phyloP scores from a whole-genome alignment of 768 basidiomycete genomes.

The Hemileccinum impolitum region DNA sequence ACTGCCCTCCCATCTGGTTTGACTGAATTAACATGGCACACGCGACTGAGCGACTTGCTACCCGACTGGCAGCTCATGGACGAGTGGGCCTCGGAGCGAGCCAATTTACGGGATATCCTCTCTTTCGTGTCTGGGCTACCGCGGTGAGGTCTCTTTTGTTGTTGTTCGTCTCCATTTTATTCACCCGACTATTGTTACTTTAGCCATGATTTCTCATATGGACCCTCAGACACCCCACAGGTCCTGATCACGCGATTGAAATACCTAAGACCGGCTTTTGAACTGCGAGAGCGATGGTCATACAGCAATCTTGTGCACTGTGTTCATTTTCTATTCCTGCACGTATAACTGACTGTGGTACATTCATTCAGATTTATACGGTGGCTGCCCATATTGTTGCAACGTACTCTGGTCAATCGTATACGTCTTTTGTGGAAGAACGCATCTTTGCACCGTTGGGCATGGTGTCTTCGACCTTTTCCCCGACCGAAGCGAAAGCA shows the following conservation, averaged over 20 bases:
- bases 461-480: constrained; percentile 42
- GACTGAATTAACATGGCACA: constrained; percentile 34
- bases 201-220: constrained; percentile 36
- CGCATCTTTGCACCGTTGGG: constrained; percentile 40
- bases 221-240: constrained; percentile 24
- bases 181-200: too few relatives aligned
- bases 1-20: constrained; percentile 33
- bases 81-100: constrained; percentile 35
- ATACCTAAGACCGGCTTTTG: constrained; percentile 31
- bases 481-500: constrained; percentile 27
- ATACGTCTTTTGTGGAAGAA: constrained; percentile 40
- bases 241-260: constrained; percentile 25
- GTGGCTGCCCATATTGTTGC: constrained; percentile 33
- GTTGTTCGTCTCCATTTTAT: background rate
- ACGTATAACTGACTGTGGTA: background rate
- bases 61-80: constrained; percentile 43
- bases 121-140: constrained; percentile 41
- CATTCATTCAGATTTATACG: constrained; percentile 37
- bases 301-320: constrained; percentile 38
- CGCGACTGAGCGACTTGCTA: constrained; percentile 35
- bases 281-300: constrained; percentile 35
- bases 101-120: constrained; percentile 37
- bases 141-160: constrained; percentile 20
- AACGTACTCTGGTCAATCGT: constrained; percentile 31
- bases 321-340: background rate